These are phyloP conservation scores for Hyphodiscus hymeniophilus DNA, from an alignment of 495 filamentous ascomycete genomes.

Conservation along the genomic window DNA sequence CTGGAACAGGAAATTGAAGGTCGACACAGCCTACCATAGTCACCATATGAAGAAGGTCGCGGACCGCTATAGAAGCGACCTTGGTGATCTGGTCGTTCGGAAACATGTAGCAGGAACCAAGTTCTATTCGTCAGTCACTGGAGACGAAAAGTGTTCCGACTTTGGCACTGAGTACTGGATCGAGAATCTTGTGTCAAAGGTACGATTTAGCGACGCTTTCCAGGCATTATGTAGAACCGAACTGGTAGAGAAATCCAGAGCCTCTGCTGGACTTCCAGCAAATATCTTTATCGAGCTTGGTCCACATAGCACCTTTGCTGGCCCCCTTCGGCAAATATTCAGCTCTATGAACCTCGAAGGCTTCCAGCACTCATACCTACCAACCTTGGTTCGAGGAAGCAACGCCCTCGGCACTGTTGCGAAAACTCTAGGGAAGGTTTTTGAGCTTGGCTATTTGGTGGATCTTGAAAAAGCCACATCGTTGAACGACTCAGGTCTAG, in stretches of 20 bases:
- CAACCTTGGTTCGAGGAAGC: slow-evolving; percentile 27
- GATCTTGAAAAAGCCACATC: slow-evolving; percentile 16
- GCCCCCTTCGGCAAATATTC: slow-evolving; percentile 34
- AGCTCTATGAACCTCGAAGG: slow-evolving; percentile 20
- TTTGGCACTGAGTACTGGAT: slow-evolving; percentile 31
- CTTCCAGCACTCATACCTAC: slow-evolving; percentile 30
- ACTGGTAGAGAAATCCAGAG: too few species aligned
- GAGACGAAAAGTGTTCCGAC: background rate
- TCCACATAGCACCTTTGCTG: slow-evolving; percentile 54
- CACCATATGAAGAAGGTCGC: slow-evolving; percentile 44
- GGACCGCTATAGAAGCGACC: slow-evolving; percentile 23
- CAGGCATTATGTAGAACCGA: too few species aligned
- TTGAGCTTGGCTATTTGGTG: slow-evolving; percentile 16
- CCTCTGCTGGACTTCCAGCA: too few species aligned
- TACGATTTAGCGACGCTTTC: slow-evolving; percentile 28
- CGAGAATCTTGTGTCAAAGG: slow-evolving; percentile 43
- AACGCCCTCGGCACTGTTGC: slow-evolving; percentile 35
- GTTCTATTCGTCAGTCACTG: too few species aligned
- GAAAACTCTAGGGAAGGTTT: slow-evolving; percentile 29
- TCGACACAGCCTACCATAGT: slow-evolving; percentile 55
- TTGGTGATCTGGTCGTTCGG: too few species aligned
- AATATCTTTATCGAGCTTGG: slow-evolving; percentile 52
- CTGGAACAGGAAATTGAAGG: slow-evolving; percentile 44
- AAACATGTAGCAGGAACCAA: too few species aligned
- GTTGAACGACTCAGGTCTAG: slow-evolving; percentile 4